Evolutionary conservation across 2,329 filamentous ascomycete species (phyloP).

Genomic region (Sporothrix phasma): DNA sequence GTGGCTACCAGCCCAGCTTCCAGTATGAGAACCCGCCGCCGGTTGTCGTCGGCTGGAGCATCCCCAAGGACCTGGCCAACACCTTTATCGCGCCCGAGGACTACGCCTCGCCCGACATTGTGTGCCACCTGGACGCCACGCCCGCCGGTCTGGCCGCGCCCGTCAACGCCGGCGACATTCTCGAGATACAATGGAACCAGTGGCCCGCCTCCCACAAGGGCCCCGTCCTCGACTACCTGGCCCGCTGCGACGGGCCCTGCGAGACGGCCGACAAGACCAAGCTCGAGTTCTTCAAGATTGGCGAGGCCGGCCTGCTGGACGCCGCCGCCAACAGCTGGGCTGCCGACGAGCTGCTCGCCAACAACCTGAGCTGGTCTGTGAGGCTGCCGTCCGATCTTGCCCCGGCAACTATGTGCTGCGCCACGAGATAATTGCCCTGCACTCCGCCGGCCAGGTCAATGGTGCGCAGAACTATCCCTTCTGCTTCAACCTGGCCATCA

Average conservation of each 20-base stretch:
- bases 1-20: constrained; percentile 25
- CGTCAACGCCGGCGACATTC: constrained; percentile 22
- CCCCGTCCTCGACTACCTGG: constrained; percentile 29
- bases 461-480: constrained; percentile 20
- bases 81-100: constrained; percentile 22
- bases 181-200: constrained; percentile 24
- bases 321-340: constrained; percentile 26
- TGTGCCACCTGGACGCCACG: constrained; percentile 24
- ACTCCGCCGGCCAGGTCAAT: constrained; percentile 16
- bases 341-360: constrained; percentile 35
- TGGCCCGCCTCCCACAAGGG: constrained; percentile 25
- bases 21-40: constrained; percentile 23
- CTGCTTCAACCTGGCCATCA: constrained; percentile 18
- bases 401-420: constrained; percentile 42
- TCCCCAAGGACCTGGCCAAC: constrained; percentile 25
- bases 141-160: constrained; percentile 22
- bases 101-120: constrained; percentile 23
- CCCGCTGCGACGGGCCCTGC: constrained; percentile 26
- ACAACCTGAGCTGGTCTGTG: constrained; percentile 41
- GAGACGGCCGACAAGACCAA: constrained; percentile 27
- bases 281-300: constrained; percentile 26
- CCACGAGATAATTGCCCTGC: constrained; percentile 37
- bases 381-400: constrained; percentile 36
- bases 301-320: constrained; percentile 25
- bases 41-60: constrained; percentile 25